phyloP scores from a whole-genome alignment of 208 protist genomes.

The Herpetomonas muscarum region DNA sequence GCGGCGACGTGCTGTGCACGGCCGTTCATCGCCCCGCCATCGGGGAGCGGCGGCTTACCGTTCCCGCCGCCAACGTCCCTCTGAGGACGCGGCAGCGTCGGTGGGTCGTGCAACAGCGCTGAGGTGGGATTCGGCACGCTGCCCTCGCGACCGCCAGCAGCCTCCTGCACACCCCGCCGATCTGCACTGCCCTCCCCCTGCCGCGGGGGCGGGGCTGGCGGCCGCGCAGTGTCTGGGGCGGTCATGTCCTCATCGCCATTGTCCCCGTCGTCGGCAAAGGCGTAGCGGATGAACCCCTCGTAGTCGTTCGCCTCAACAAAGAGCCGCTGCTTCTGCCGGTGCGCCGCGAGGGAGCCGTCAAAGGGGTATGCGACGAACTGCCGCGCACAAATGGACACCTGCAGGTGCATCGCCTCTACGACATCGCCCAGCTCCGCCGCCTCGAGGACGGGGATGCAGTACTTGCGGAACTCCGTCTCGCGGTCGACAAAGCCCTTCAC shows the following conservation, averaged over 20 bases:
- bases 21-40: too few species aligned
- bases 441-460: neutral
- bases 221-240: neutral
- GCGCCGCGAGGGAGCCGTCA: conserved; percentile 59
- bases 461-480: conserved; percentile 13
- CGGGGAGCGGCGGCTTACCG: neutral
- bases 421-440: conserved; percentile 16
- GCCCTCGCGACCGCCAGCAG: neutral
- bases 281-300: conserved; percentile 46
- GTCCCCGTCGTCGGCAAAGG: conserved; percentile 9
- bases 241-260: neutral
- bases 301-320: conserved; percentile 79
- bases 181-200: neutral
- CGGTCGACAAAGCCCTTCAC: conserved; percentile 40
- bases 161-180: neutral
- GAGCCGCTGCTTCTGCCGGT: conserved; percentile 54
- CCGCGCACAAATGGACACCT: conserved; percentile 59
- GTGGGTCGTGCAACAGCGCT: conserved; percentile 7
- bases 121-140: neutral
- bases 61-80: neutral
- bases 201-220: neutral
- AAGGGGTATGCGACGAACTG: conserved; percentile 79
- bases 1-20: too few species aligned
- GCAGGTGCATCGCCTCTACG: conserved; percentile 67
- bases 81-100: conserved; percentile 13